Evolutionary conservation across 768 basidiomycete species (phyloP).

Genomic region (Scleroderma bovista): DNA sequence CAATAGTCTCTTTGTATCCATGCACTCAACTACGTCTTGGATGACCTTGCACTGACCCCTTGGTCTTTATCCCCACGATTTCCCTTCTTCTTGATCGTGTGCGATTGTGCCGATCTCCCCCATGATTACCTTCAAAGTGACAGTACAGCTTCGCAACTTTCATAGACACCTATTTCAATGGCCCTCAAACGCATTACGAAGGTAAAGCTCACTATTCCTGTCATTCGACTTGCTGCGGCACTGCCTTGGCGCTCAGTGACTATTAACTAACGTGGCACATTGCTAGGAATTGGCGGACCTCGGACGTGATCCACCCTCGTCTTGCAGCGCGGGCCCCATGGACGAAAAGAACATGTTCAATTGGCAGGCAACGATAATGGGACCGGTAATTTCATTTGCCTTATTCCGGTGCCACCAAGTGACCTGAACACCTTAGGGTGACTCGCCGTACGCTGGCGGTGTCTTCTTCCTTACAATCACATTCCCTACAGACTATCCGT

Average conservation of each 20-base stretch:
- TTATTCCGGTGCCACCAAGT: conserved; percentile 3
- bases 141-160: conserved; percentile 12
- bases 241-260: conserved; percentile 9
- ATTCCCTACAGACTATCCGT: conserved; percentile 97
- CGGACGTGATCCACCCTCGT: conserved; percentile 98
- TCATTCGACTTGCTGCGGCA: conserved; percentile 6
- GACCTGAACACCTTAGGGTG: conserved; percentile 57
- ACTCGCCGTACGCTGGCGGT: conserved; percentile 97
- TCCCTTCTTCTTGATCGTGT: conserved; percentile 27
- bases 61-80: background rate
- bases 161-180: conserved; percentile 43
- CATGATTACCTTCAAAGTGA: conserved; percentile 11
- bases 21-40: background rate
- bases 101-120: conserved; percentile 33
- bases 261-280: conserved; percentile 8
- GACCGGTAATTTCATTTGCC: conserved; percentile 63
- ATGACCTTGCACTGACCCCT: background rate
- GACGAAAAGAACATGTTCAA: conserved; percentile 94
- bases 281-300: conserved; percentile 96
- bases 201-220: conserved; percentile 38
- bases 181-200: conserved; percentile 99
- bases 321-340: conserved; percentile 97
- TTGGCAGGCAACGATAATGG: conserved; percentile 99
- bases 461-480: conserved; percentile 97
- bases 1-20: background rate